These are phyloP conservation scores for Capillidium heterosporum DNA, from an alignment of 371 early-diverging fungal genomes.

Conservation along the genomic window DNA sequence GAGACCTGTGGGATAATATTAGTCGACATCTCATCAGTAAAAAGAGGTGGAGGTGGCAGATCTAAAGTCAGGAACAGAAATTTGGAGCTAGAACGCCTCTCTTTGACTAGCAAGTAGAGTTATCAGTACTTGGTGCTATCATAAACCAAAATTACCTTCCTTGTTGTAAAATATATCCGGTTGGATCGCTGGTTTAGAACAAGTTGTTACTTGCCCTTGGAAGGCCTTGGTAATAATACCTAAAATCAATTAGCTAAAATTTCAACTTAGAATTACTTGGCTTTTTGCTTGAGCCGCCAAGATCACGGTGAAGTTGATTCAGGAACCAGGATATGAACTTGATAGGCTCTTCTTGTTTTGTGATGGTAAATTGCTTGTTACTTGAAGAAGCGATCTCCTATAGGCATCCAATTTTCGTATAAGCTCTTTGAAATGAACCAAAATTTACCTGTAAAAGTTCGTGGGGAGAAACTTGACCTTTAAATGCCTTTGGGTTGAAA, in stretches of 20 bases:
- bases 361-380: conserved; percentile 57
- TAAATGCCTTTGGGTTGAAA: conserved; percentile 88
- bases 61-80: conserved; percentile 82
- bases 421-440: neutral
- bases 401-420: neutral
- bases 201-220: conserved; percentile 65
- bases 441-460: conserved; percentile 62
- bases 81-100: neutral
- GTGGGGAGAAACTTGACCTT: conserved; percentile 92
- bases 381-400: conserved; percentile 75
- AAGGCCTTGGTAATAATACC: conserved; percentile 62
- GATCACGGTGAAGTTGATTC: conserved; percentile 69
- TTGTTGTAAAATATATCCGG: conserved; percentile 9
- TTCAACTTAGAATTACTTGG: conserved; percentile 16
- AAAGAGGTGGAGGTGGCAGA: conserved; percentile 83
- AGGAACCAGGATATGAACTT: conserved; percentile 89
- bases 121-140: too few relatives aligned
- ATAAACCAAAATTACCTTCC: neutral
- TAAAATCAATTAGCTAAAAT: conserved; percentile 7
- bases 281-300: conserved; percentile 58
- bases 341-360: conserved; percentile 71
- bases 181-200: conserved; percentile 35
- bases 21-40: conserved; percentile 70
- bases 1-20: conserved; percentile 81
- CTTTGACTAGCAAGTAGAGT: conserved; percentile 3